These are phyloP conservation scores for Fraxinus angustifolia DNA, from an alignment of 305 asterid species.

Conservation along the genomic window DNA sequence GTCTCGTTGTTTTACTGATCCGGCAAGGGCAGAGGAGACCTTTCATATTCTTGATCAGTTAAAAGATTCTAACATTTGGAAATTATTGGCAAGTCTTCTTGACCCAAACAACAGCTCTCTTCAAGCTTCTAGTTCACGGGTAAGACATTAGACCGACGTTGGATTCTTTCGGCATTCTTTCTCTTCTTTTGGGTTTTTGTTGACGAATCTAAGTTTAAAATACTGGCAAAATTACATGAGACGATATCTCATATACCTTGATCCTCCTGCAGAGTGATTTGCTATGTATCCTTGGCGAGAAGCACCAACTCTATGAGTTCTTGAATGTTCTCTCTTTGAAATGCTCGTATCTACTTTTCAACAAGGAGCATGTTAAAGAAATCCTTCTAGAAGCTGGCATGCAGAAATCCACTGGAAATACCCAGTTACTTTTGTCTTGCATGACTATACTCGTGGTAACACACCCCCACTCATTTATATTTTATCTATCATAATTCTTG, in stretches of 20 bases:
- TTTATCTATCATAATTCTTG: constrained; percentile 11
- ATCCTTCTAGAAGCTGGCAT: constrained; percentile 67
- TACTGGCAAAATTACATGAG: constrained; percentile 11
- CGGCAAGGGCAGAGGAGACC: constrained; percentile 74
- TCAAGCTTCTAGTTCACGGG: constrained; percentile 65
- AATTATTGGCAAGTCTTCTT: constrained; percentile 54
- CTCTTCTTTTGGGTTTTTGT: constrained; percentile 3
- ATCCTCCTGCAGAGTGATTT: constrained; percentile 61
- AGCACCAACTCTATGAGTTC: constrained; percentile 79
- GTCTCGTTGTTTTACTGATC: constrained; percentile 83
- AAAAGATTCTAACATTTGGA: constrained; percentile 83
- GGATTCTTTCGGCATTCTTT: constrained; percentile 10
- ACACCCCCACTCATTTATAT: constrained; percentile 15
- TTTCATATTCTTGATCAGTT: constrained; percentile 82
- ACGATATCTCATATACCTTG: constrained; percentile 26
- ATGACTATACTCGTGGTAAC: constrained; percentile 95
- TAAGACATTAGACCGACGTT: constrained; percentile 39
- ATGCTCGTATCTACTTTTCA: constrained; percentile 84
- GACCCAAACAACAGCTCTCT: constrained; percentile 63
- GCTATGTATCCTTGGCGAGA: constrained; percentile 64
- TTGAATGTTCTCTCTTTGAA: constrained; percentile 66
- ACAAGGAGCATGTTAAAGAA: constrained; percentile 80
- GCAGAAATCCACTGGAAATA: constrained; percentile 71
- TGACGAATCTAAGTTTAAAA: constrained; percentile 4
- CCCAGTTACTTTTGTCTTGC: constrained; percentile 70